Conservation (phyloP, 345 rosid genomes). For the Alliaria petiolata region DNA sequence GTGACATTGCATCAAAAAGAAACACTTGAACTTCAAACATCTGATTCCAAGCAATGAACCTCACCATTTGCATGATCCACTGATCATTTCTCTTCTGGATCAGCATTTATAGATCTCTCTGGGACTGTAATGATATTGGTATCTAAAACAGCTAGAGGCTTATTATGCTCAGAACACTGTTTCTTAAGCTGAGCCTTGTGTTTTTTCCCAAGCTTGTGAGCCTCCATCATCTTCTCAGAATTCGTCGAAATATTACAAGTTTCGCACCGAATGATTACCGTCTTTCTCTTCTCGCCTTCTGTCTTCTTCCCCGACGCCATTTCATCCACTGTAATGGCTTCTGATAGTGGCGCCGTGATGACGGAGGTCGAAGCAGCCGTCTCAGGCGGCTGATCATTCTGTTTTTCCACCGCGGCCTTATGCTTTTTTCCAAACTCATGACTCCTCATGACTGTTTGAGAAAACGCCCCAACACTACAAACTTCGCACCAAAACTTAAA, state of each 20-base stretch:
- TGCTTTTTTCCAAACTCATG: slow-evolving; percentile 20
- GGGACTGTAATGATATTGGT: not conserved
- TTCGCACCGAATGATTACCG: slow-evolving; percentile 49
- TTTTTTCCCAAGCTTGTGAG: slow-evolving; percentile 51
- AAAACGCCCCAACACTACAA: not conserved
- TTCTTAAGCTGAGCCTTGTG: slow-evolving; percentile 34
- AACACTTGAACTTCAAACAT: not conserved
- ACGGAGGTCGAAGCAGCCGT: not conserved
- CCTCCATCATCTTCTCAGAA: slow-evolving; percentile 36
- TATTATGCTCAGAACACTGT: not conserved
- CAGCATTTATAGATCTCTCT: not conserved
- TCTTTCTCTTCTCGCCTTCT: not conserved
- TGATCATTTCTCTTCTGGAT: not conserved
- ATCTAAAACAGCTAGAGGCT: not conserved
- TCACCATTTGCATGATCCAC: not conserved
- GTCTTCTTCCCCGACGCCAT: not conserved
- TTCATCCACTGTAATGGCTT: not conserved
- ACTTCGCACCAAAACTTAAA: slow-evolving; percentile 20
- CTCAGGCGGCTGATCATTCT: not conserved
- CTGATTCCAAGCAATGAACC: not conserved
- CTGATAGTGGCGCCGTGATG: not conserved
- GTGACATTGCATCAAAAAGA: no score
- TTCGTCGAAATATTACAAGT: slow-evolving; percentile 38
- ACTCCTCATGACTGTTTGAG: slow-evolving; percentile 9
- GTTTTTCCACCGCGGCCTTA: slow-evolving; percentile 11